Evolutionary conservation across 129 eudicot species (phyloP), one percentile per base, ranked within the genome.

Genomic region (Saposhnikovia divaricata): DNA sequence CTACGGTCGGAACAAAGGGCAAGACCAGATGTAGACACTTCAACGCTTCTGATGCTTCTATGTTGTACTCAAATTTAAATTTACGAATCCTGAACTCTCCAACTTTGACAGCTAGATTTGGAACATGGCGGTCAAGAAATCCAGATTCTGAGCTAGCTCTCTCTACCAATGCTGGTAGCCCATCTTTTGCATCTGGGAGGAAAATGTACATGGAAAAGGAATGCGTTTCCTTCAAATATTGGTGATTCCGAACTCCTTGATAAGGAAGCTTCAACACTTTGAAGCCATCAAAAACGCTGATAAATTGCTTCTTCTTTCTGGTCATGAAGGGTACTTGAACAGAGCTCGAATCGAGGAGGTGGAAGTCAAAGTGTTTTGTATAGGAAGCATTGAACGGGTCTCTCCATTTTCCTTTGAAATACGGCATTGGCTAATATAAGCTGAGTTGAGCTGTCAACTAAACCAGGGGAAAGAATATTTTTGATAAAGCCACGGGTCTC

Each of bases 351-450:
- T 80, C 61, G 28, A 86, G 72, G 19, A 82, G 89, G 71, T 85
- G 75, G 31, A 89, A 89, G 72, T 83, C 81, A 1, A 18, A 15
- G 19, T 83, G 39, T 77, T 65, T 73, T 1, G 89, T 87, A 4
- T 34, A 4, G 27, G 53, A n/a, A 1, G 23, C 76, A 28, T 83
- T 72, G 51, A 85, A 89, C 61, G 63, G 37, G 13, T 80, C 38
- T n/a, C 21, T 66, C 93, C 93, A 89, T 1, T 80, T n/a, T 38
- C 89, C 93, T 51, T 89, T 87, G 84, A 87, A 89, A 31, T 83
- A 89, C 53, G 3, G 87, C 91, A 69, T 87, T 87, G 45, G 85
- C 83, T 16, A 88, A 83, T 50, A 83, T 28, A 44, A 81, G 68
- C 42, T 2, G 46, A 11, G 84, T 83, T 12, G 16, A 37, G 6